Conservation (phyloP, 495 filamentous ascomycete genomes). For the Pyrenula massariospora region DNA sequence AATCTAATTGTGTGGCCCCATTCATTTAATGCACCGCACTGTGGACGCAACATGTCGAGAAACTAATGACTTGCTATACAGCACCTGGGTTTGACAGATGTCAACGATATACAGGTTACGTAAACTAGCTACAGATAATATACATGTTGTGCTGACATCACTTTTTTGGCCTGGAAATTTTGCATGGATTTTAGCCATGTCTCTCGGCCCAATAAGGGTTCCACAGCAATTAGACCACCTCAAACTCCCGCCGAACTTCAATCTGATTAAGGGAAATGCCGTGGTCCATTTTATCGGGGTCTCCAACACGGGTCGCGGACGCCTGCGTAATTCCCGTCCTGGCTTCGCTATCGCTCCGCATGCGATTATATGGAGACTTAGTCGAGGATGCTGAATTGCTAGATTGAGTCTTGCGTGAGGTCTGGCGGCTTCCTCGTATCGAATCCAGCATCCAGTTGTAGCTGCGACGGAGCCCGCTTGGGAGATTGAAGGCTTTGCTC, state of each 20-base stretch:
- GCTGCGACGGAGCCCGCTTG: background rate
- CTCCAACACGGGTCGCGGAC: background rate
- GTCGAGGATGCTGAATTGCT: background rate
- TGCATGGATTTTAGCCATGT: no score
- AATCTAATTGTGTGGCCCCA: no score
- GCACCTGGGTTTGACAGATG: no score
- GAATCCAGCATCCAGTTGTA: background rate
- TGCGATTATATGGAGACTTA: background rate
- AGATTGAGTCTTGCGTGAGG: background rate
- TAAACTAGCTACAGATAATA: no score
- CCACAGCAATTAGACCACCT: background rate
- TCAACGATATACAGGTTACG: no score
- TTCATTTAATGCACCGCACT: no score
- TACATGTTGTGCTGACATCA: no score
- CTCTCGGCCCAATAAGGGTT: no score
- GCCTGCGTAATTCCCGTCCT: background rate
- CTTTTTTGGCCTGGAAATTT: no score
- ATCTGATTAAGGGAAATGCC: background rate
- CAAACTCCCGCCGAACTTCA: background rate
- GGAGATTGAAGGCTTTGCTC: background rate
- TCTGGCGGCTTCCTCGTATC: background rate
- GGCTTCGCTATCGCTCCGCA: background rate
- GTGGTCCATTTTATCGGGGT: background rate
- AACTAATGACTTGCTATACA: no score
- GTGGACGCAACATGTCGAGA: no score